phyloP scores from a whole-genome alignment of 1,139 yeast genomes.

The Taphrina deformans region DNA sequence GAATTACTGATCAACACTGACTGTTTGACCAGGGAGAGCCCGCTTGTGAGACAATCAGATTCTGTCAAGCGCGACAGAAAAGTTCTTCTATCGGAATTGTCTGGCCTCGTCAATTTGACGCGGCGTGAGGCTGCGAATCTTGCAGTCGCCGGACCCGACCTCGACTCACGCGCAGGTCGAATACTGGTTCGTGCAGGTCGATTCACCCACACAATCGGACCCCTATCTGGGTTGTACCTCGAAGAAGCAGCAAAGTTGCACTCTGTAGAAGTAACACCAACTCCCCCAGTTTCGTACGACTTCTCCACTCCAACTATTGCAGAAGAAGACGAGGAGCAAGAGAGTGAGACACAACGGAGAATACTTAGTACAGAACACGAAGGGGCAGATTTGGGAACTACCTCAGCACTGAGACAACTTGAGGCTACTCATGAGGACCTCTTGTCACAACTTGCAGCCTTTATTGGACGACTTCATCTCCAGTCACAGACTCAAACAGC shows the following conservation, averaged over 20 bases:
- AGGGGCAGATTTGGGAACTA: not conserved
- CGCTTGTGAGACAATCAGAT: conserved; percentile 69
- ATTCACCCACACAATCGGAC: conserved; percentile 48
- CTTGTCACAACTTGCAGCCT: conserved; percentile 63
- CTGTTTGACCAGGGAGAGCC: conserved; percentile 80
- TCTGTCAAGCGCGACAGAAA: conserved; percentile 73
- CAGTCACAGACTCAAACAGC: conserved; percentile 43
- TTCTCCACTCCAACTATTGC: conserved; percentile 51
- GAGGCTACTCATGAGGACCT: conserved; percentile 73
- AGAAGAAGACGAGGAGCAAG: conserved; percentile 44
- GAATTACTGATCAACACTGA: conserved; percentile 59
- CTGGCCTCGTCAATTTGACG: conserved; percentile 80
- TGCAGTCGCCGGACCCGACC: conserved; percentile 55
- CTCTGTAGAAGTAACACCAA: conserved; percentile 17
- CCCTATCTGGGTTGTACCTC: conserved; percentile 19
- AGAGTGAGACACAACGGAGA: not conserved
- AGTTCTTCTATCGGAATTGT: conserved; percentile 83
- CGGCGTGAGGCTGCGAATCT: conserved; percentile 55
- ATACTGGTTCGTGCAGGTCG: conserved; percentile 73
- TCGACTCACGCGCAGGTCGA: conserved; percentile 53
- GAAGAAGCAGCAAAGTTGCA: conserved; percentile 16
- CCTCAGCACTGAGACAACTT: conserved; percentile 67
- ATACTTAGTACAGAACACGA: not conserved
- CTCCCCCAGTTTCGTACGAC: conserved; percentile 31
- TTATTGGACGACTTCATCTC: conserved; percentile 44